Base-by-base conservation (phyloP, 177 flowering plant species). In the Vitis hybrid region DNA sequence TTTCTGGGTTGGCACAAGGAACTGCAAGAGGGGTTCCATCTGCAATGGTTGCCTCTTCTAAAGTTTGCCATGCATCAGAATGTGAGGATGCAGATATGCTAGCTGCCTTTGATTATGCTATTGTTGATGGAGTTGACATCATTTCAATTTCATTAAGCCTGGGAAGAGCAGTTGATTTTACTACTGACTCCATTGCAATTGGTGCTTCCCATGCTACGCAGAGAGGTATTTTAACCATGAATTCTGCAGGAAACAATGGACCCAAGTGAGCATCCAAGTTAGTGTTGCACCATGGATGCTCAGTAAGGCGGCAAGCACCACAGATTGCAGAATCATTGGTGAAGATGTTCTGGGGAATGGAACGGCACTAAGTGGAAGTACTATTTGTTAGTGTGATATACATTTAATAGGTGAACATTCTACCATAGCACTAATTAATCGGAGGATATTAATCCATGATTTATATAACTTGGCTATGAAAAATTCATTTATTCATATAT, bases 11-110 rank as follows among this genome's bases (percentile, higher is more conserved):
- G 1, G 87, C 68, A 3, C 15, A 72, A 60, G 84, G 87, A 0
- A 64, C 55, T 17, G 80, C 78, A 2, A 75, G 82, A 52, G 87
- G 87, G 81, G 2, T 80, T 74, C 83, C 87, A 2, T 73, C 81
- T 7, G 75, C 84, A 10, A 62, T 84, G 30, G 71, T 83, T 30
- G 83, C 87, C 2, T 64, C 52, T 4, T 84, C 82, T 23, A 80
- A 71, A 65, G 82, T 68, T 15, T 79, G 85, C 40, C 2, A 2
- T 1, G 10, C 11, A 2, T 0, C 0, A 3, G 19, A 32, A 10
- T 74, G 72, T 7, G 0, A 0, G 3, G 17, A 4, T 3, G n/a
- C 32, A 7, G 67, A 30, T 2, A 26, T 77, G 1, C 51, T 77
- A 32, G 73, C 76, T 1, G 73, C 61, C 9, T 64, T 76, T 17